Base-by-base conservation (phyloP, 1,284 basidiomycete genomes). In the Neonothopanus nambi region DNA sequence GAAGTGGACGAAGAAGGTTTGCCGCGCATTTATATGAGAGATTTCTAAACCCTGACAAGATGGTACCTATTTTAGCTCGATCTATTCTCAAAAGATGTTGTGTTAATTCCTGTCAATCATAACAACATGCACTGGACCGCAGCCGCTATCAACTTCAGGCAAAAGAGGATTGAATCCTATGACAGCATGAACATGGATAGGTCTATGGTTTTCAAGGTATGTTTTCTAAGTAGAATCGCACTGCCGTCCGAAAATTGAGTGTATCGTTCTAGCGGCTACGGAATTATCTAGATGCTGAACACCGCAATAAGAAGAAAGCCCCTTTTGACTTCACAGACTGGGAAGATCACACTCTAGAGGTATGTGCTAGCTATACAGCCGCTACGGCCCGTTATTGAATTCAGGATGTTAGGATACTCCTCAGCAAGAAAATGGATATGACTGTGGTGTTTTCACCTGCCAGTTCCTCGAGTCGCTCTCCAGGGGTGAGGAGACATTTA, bases 401-500 rank as follows among this genome's bases (percentile, higher is more conserved):
- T 30, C 64, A 91, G 7, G 5, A 24, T 26, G 12, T 1, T 17
- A 57, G 83, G 79, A 87, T 57, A 86, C 84, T 35, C 97, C 96
- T 1, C 87, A 89, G 64, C 97, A 99, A 71, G 84, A 91, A 64
- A 99, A 99, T 61, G 89, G 89, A 1, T 94, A 78, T 59, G 97
- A 99, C 65, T 99, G 97, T 63, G 97, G 97, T 2, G 90, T 99
- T 5, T 99, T 99, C 69, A 91, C 93, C 0, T 94, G 91, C 65
- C 91, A 95, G 66, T 95, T 95, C 65, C 76, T 99, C 52, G 95
- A 98, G 68, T 77, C 85, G 20, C 71, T 95, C 23, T 91, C 93
- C 9, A 76, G 94, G 42, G 91, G 93, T 13, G 86, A 87, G 63
- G 84, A 86, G 33, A 65, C 64, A 1, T 97, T 96, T 70, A 84